Base-by-base conservation (phyloP, 164 flowering plant species). In the Magnolia changhungtana region DNA sequence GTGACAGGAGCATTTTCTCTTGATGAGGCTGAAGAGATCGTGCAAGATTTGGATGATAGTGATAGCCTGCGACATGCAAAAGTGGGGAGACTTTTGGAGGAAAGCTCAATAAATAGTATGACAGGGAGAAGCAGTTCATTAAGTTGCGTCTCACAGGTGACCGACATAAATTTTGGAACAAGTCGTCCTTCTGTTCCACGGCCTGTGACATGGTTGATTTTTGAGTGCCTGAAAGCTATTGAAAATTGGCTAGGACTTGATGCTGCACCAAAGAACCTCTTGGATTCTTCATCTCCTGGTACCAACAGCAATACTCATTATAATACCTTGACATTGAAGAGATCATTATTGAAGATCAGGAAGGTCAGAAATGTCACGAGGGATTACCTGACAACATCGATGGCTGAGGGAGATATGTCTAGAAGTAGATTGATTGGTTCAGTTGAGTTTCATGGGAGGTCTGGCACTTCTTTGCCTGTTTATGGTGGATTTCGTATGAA, bases 51-150 rank as follows among this genome's bases (percentile, higher is more conserved):
- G 67, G 89, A 85, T 78, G 89, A 90, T 13, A 79, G 75, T 78
- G 93, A 86, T 70, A 79, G 87, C 67, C 8, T 55, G 61, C 83
- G 96, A 29, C 94, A 86, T 83, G 86, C 96, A 65, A 91, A 96
- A 87, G 91, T 96, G 23, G 98, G 95, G 68, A 86, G 91, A 75
- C 79, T 90, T 55, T 91, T 97, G 23, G 86, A 82, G 76, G 96
- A 91, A 82, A 89, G 91, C 76, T 88, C 91, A 80, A 91, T 84
- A 2, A 82, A 86, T 78, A 80, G 90, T 81, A 79, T 81, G 51
- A 69, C 85, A 7, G 91, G 84, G 63, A 85, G 86, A 80, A 86
- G 80, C 79, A 74, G 67, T 80, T 16, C 79, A 31, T 72, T 72
- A 68, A 82, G 76, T 69, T 77, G 23, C 77, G 37, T 69, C 58